Percentiles rank a stretch among this genome's conserved stretches.
Conservation (phyloP, 1,284 basidiomycete genomes). For the Leccinum pallidistipes region DNA sequence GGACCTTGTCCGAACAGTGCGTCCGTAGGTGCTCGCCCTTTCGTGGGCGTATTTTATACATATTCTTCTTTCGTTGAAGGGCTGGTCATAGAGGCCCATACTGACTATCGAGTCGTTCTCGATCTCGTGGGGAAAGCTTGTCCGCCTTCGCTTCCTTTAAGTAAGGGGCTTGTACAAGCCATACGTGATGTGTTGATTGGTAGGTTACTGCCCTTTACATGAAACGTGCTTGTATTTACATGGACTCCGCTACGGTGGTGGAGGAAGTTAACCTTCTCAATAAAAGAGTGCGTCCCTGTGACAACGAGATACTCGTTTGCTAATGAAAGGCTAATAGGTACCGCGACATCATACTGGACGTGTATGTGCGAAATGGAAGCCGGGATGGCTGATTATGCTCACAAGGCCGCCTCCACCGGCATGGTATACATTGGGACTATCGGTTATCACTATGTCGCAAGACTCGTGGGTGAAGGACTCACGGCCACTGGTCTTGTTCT, state of each 20-base stretch:
- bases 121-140: too few species aligned
- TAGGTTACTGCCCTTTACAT: too few species aligned
- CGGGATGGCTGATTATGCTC: constrained; percentile 96
- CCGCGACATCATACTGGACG: constrained; percentile 81
- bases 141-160: too few species aligned
- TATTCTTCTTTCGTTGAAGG: too few species aligned
- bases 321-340: constrained; percentile 52
- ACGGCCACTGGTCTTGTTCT: constrained; percentile 89
- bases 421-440: constrained; percentile 72
- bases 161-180: too few species aligned
- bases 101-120: too few species aligned
- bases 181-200: too few species aligned
- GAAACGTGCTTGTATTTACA: constrained; percentile 41
- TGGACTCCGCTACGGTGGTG: constrained; percentile 84
- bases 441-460: constrained; percentile 97
- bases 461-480: constrained; percentile 95
- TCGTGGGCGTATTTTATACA: too few species aligned
- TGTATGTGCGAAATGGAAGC: constrained; percentile 76
- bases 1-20: constrained; percentile 82
- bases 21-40: constrained; percentile 35
- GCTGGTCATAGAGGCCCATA: too few species aligned
- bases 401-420: constrained; percentile 67
- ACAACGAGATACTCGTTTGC: not conserved
- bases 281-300: constrained; percentile 46
- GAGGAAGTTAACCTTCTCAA: constrained; percentile 77